A percentile compares a stretch with the other conserved stretches of the same genome.
Evolutionary conservation across 305 asterid genomes (phyloP).

Genomic region (Fraxinus platypoda): DNA sequence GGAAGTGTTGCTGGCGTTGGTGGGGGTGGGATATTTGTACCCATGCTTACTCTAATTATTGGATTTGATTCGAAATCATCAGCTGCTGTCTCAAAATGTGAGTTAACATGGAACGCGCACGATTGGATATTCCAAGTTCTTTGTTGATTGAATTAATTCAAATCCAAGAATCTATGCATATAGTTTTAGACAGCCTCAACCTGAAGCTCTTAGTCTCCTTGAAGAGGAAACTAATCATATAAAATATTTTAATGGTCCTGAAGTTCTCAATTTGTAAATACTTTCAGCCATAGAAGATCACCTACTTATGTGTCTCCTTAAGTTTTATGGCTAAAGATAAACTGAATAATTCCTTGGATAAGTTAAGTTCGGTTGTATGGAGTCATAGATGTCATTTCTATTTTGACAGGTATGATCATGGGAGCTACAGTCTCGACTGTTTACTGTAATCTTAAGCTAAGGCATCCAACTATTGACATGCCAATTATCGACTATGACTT

Average conservation of each 20-base stretch:
- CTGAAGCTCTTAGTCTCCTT: neutral
- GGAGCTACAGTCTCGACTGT: constrained; percentile 91
- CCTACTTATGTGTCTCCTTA: neutral
- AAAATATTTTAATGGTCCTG: neutral
- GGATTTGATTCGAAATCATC: constrained; percentile 95
- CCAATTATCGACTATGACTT: constrained; percentile 88
- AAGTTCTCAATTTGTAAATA: neutral
- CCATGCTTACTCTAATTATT: constrained; percentile 80
- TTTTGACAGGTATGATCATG: constrained; percentile 88
- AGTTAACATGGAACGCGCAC: constrained; percentile 21
- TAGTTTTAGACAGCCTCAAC: neutral
- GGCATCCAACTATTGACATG: constrained; percentile 91
- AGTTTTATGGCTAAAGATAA: neutral
- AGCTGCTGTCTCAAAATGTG: constrained; percentile 93
- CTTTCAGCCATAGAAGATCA: too few species aligned
- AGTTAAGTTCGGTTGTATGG: neutral
- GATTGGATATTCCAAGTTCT: neutral
- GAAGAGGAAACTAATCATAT: neutral
- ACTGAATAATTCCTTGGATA: neutral
- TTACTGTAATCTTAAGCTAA: constrained; percentile 77
- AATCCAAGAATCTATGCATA: neutral
- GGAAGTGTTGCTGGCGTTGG: constrained; percentile 98
- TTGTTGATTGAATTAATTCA: constrained; percentile 9
- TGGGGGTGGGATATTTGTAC: constrained; percentile 94
- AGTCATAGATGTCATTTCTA: neutral